Evolutionary conservation across 2,329 filamentous ascomycete genomes (phyloP), one percentile per base, ranked within the genome.

Genomic region (Podosphaera aphanis): DNA sequence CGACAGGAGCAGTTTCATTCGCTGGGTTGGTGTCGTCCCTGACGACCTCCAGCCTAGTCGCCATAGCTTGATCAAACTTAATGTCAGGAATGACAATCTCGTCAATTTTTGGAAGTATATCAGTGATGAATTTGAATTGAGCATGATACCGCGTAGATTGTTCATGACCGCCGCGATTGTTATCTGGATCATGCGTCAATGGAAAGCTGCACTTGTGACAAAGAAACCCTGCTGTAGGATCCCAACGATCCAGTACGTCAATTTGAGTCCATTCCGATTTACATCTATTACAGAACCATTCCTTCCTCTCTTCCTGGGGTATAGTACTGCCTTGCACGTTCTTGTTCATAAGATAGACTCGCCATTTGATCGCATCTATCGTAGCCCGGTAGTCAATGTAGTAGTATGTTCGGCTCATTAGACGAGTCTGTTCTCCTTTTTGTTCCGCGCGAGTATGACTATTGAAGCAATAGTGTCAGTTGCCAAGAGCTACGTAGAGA

Each of bases 311-410:
- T 47, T 74, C 73, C 8, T 79, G 79, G 0, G 83, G 79, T 16
- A 83, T 77, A 15, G 83, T 82, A 48, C 83, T 78, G 15, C 79
- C 77, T 62, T 94, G 86, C 48, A 95, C 84, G 46, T 80, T 77
- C 60, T 88, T 86, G 53, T 86, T 85, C 54, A 95, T 75, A 47
- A 79, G 79, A 59, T 88, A 86, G 44, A 93, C 77, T 50, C 83
- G 79, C 72, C 82, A 98, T 62, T 98, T 98, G 64, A 93, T 92
- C 43, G 83, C 84, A 63, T 98, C 90, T 57, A 98, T 84, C 31
- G 88, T 84, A 48, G 83, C 81, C 49, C 90, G 83, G 57, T 92
- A 92, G 60, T 94, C 86, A 60, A 98, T 88, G 63, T 83, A 98
- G 66, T 93, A 98, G 69, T 93, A 98, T 50, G 88, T 93, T 56